Evolutionary conservation across 2,329 filamentous ascomycete species (phyloP).

Genomic region (Neoascochyta sp.): DNA sequence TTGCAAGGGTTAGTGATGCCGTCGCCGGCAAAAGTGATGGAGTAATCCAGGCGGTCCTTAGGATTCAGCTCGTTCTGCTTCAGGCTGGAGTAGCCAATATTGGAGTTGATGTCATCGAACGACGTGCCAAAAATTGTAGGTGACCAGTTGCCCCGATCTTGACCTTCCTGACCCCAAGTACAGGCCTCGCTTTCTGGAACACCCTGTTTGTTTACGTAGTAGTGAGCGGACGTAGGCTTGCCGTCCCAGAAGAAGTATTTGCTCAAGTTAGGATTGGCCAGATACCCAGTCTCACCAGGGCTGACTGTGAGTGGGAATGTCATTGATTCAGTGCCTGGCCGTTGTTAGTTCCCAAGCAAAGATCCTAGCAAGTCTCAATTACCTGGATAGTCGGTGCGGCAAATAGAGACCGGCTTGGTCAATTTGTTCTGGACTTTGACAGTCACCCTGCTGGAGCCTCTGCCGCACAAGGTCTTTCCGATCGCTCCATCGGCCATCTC

Average conservation of each 20-base stretch:
- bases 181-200: conserved; percentile 65
- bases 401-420: conserved; percentile 63
- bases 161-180: conserved; percentile 64
- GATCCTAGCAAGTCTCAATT: conserved; percentile 13
- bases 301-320: conserved; percentile 68
- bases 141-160: conserved; percentile 73
- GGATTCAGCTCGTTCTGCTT: conserved; percentile 79
- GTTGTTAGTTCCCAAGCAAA: conserved; percentile 6
- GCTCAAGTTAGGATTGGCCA: conserved; percentile 71
- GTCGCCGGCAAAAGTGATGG: conserved; percentile 71
- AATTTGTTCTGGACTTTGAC: conserved; percentile 76
- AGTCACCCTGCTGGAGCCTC: conserved; percentile 59
- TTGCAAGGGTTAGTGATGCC: conserved; percentile 45
- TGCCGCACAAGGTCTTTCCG: conserved; percentile 68
- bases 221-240: conserved; percentile 79
- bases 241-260: conserved; percentile 77
- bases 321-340: conserved; percentile 70
- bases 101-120: conserved; percentile 47
- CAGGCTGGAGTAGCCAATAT: conserved; percentile 71
- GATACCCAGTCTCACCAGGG: conserved; percentile 56
- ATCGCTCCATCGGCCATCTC: conserved; percentile 60
- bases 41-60: conserved; percentile 66
- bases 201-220: conserved; percentile 89
- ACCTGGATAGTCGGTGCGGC: conserved; percentile 96
- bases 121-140: conserved; percentile 84